Conservation (phyloP, 2,329 filamentous ascomycete species). For the Microsporum audouinii region DNA sequence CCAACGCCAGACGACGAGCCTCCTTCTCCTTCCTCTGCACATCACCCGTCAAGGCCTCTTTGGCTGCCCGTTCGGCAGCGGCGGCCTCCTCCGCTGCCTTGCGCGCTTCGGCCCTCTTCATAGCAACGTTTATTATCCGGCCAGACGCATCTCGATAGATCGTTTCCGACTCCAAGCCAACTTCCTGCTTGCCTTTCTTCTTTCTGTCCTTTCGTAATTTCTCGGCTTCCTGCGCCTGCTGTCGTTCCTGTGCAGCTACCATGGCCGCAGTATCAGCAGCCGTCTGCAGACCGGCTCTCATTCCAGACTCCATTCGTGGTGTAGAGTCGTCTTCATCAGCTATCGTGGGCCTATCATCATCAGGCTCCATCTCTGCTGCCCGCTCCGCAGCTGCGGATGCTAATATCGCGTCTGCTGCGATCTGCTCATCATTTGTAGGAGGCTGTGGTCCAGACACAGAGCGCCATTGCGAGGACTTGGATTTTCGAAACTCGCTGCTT, state of each 20-base stretch:
- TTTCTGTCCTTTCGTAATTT: constrained; percentile 8
- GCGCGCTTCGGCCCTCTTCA: constrained; percentile 81
- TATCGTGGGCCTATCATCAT: constrained; percentile 38
- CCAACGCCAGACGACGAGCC: constrained; percentile 53
- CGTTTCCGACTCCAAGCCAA: constrained; percentile 9
- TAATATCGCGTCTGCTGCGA: constrained; percentile 68
- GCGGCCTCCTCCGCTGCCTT: constrained; percentile 62
- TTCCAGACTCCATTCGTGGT: constrained; percentile 75
- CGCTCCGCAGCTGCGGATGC: constrained; percentile 59
- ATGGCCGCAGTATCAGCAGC: constrained; percentile 64
- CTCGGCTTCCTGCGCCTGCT: constrained; percentile 37
- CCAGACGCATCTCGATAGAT: constrained; percentile 84
- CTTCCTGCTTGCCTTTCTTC: constrained; percentile 7
- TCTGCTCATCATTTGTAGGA: constrained; percentile 44
- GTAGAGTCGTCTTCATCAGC: constrained; percentile 30
- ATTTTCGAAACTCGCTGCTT: constrained; percentile 40
- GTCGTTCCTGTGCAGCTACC: constrained; percentile 53
- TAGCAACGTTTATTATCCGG: constrained; percentile 80
- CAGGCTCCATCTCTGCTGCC: constrained; percentile 37
- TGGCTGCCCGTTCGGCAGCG: constrained; percentile 51
- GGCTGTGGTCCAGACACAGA: constrained; percentile 36
- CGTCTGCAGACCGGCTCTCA: constrained; percentile 74
- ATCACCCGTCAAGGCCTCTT: constrained; percentile 67
- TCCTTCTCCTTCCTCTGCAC: constrained; percentile 63
- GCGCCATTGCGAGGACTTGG: constrained; percentile 75